Percentiles rank a stretch among this genome's conserved stretches.
These are phyloP conservation scores for Cornus florida DNA, from an alignment of 148 eudicot species.

Conservation along the genomic window DNA sequence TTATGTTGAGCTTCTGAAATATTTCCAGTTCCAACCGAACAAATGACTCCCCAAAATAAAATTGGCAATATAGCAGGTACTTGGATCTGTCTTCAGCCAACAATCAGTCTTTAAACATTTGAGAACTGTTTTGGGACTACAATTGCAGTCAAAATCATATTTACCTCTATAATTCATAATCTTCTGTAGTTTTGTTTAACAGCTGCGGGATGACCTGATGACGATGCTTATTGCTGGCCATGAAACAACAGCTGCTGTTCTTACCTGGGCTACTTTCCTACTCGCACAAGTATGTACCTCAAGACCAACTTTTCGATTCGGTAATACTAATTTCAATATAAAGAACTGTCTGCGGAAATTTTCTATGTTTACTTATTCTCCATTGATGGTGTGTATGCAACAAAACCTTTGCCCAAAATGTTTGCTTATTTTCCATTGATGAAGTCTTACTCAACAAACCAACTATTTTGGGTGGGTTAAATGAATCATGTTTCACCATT, in stretches of 20 bases:
- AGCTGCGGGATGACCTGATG: conserved; percentile 99
- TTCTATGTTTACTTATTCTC: neutral
- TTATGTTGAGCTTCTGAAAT: no score
- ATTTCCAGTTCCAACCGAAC: no score
- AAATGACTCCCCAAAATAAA: neutral
- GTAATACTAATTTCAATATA: neutral
- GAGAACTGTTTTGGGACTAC: neutral
- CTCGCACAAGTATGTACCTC: conserved; percentile 69
- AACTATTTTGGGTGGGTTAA: no score
- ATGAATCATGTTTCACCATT: no score
- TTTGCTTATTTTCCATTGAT: no score
- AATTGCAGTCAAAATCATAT: neutral
- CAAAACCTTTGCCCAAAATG: no score
- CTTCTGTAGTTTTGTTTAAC: conserved; percentile 22
- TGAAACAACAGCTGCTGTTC: conserved; percentile 98
- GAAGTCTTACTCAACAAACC: no score
- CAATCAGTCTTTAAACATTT: neutral
- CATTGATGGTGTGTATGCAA: neutral
- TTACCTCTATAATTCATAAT: conserved; percentile 8
- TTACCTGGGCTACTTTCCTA: conserved; percentile 94
- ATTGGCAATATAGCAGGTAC: neutral
- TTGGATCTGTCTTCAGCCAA: conserved; percentile 3
- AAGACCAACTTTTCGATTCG: neutral
- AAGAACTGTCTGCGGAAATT: neutral
- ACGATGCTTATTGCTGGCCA: conserved; percentile 99